Evolutionary conservation across 2,329 filamentous ascomycete species (phyloP), one percentile per base, ranked within the genome.

Genomic region (Epicoccum sorghinum): DNA sequence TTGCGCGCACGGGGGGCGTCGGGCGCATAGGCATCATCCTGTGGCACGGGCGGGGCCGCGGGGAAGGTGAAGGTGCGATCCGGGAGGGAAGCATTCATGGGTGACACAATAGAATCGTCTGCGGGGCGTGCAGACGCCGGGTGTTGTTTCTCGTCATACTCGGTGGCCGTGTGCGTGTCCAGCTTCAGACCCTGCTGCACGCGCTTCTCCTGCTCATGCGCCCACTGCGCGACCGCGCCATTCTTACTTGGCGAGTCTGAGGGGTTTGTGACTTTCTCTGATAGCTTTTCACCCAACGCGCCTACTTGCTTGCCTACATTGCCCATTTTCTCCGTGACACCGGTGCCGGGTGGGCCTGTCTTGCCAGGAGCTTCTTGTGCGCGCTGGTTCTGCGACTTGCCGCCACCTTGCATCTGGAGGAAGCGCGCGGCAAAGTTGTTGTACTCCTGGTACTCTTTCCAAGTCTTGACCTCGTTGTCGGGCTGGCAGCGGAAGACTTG

Each of bases 401-500:
- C 79, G 62, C 78, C 64, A 65, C 80, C 73, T 79, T 90, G 74
- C 65, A 83, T 75, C 64, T 89, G 87, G 51, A 85, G 83, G 79
- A 99, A 97, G 40, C 87, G 85, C 62, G 89, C 86, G 14, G 83
- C 82, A 71, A 97, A 98, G 4, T 86, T 83, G 48, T 85, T 82
- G 69, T 89, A 96, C 62, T 96, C 89, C 59, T 90, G 89, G 75
- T 99, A 99, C 60, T 96, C 90, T 62, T 89, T 87, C 95, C 95
- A 99, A 38, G 89, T 93, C 60, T 86, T 88, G 24, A 96, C 95
- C 69, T 97, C 91, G 46, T 88, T 97, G 72, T 99, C 95, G 1
- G 95, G 95, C 90, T 96, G 96, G 75, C 93, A 97, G 41, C 93
- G 87, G 79, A 99, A 99, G 7, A 99, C 93, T 57, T 89, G 86